A percentile compares a stretch with the other conserved stretches of the same genome.
Conservation (phyloP, 768 basidiomycete genomes). For the Favolaschia claudopus region DNA sequence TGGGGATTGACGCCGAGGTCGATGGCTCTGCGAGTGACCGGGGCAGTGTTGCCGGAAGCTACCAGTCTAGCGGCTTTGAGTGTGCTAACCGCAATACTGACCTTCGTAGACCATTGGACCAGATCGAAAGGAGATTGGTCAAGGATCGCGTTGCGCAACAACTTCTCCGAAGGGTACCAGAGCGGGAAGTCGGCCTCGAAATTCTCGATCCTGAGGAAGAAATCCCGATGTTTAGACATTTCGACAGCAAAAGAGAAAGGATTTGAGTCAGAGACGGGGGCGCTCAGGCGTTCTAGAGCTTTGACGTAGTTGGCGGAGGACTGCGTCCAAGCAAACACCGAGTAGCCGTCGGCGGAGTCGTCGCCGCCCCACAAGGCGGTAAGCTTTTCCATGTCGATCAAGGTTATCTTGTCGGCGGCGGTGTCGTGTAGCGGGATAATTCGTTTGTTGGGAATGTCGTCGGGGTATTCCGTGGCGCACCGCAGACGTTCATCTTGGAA, state of each 20-base stretch:
- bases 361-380: not conserved
- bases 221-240: not conserved
- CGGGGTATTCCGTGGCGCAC: not conserved
- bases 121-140: not conserved
- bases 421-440: not conserved
- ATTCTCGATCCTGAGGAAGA: not conserved
- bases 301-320: not conserved
- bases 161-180: conserved; percentile 1
- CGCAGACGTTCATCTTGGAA: not conserved
- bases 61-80: not conserved
- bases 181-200: not conserved
- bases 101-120: not conserved
- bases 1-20: not conserved
- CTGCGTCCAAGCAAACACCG: not conserved
- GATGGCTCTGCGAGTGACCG: not conserved
- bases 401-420: not conserved
- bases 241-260: not conserved
- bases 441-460: not conserved
- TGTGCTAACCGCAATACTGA: not conserved
- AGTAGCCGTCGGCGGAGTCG: not conserved
- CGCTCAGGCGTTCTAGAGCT: not conserved
- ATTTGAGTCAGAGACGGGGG: not conserved
- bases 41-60: not conserved
- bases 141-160: not conserved
- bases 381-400: not conserved